These are phyloP conservation scores for Plasmodium relictum DNA, from an alignment of 169 alveolate genomes.

Conservation along the genomic window DNA sequence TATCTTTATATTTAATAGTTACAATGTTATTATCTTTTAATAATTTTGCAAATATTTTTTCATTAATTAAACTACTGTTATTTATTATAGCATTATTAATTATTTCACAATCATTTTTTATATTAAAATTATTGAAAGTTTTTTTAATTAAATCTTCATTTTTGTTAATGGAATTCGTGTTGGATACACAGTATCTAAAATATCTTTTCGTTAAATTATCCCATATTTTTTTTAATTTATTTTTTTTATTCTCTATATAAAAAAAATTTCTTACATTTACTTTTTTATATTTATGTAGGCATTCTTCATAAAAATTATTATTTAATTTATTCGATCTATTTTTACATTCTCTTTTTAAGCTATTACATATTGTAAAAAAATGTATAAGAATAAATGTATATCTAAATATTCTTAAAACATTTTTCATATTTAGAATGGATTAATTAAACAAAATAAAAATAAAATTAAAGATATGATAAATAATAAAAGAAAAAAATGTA, in stretches of 20 bases:
- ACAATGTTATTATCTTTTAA: conserved; percentile 20
- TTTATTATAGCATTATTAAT: conserved; percentile 35
- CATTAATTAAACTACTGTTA: conserved; percentile 48
- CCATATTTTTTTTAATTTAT: conserved; percentile 66
- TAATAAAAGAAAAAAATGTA: no score
- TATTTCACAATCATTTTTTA: conserved; percentile 20
- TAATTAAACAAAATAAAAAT: no score
- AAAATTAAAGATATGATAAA: no score
- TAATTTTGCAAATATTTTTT: conserved; percentile 1
- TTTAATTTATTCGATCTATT: neutral
- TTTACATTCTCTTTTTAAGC: neutral
- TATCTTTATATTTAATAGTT: conserved; percentile 43
- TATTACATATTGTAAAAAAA: neutral
- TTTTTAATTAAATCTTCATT: neutral
- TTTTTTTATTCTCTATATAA: conserved; percentile 40
- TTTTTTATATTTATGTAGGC: neutral
- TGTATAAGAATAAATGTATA: conserved; percentile 11
- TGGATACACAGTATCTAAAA: no score
- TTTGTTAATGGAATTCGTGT: neutral
- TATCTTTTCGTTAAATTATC: neutral
- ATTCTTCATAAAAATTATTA: conserved; percentile 3
- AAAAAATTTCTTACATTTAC: conserved; percentile 8
- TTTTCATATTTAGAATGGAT: conserved; percentile 44
- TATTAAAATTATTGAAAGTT: conserved; percentile 2
- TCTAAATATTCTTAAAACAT: conserved; percentile 23